phyloP scores from a whole-genome alignment of 1,139 yeast species.

The Debaryomyces subglobosus region DNA sequence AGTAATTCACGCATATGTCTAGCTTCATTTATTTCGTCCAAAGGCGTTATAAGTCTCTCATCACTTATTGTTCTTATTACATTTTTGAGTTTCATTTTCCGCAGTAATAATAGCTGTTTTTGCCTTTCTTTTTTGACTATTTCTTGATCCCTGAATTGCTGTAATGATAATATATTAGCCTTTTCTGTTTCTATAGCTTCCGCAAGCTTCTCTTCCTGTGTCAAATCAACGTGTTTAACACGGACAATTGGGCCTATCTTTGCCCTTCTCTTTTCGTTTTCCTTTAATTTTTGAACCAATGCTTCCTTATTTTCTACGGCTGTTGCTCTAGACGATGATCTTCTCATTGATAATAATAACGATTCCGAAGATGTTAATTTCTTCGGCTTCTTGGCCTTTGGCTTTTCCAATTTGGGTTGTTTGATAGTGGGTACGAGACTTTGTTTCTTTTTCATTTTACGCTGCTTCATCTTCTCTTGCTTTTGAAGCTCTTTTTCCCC shows the following conservation, averaged over 20 bases:
- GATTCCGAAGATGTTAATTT: conserved; percentile 46
- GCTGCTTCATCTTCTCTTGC: conserved; percentile 49
- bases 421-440: conserved; percentile 51
- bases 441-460: conserved; percentile 40
- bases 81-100: conserved; percentile 58
- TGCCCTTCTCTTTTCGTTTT: conserved; percentile 70
- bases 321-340: conserved; percentile 79
- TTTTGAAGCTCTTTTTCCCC: conserved; percentile 67
- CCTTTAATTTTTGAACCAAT: conserved; percentile 71
- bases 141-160: conserved; percentile 82
- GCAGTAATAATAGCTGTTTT: conserved; percentile 69
- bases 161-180: conserved; percentile 70
- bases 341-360: conserved; percentile 51
- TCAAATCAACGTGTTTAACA: conserved; percentile 54
- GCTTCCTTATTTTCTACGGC: conserved; percentile 81
- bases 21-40: conserved; percentile 56
- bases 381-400: conserved; percentile 18
- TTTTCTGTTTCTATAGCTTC: conserved; percentile 89
- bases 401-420: conserved; percentile 26
- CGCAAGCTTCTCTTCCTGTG: conserved; percentile 83
- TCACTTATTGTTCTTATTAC: conserved; percentile 55
- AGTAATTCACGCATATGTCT: conserved; percentile 28
- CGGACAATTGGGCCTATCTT: conserved; percentile 45
- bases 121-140: conserved; percentile 77
- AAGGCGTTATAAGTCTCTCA: conserved; percentile 47